Conservation (phyloP, 768 basidiomycete genomes). For the Trametopsis cervina region DNA sequence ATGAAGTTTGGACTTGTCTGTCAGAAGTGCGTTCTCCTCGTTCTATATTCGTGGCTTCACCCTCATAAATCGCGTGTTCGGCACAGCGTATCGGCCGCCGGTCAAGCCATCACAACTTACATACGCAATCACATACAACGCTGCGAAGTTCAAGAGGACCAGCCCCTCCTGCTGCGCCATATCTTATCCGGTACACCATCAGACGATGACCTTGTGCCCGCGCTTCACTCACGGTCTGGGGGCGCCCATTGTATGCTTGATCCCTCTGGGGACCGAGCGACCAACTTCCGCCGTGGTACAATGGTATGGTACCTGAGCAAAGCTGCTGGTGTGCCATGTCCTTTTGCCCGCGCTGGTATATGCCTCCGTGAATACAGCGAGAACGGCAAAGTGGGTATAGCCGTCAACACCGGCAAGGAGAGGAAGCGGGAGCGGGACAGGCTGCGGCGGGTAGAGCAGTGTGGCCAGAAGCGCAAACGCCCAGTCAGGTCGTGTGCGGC, state of each 20-base stretch:
- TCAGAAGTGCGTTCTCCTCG: slow-evolving; percentile 53
- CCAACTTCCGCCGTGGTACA: slow-evolving; percentile 74
- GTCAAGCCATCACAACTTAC: slow-evolving; percentile 80
- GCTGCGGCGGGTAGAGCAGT: slow-evolving; percentile 28
- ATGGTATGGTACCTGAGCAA: slow-evolving; percentile 77
- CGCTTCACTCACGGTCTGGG: slow-evolving; percentile 61
- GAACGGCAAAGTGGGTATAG: slow-evolving; percentile 33
- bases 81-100: slow-evolving; percentile 64
- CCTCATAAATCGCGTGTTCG: slow-evolving; percentile 12
- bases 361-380: slow-evolving; percentile 61
- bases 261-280: slow-evolving; percentile 34
- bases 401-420: slow-evolving; percentile 20
- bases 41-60: neutral
- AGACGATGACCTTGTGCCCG: slow-evolving; percentile 71
- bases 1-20: slow-evolving; percentile 59
- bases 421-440: slow-evolving; percentile 26
- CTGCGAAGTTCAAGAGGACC: slow-evolving; percentile 64
- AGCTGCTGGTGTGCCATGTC: slow-evolving; percentile 69
- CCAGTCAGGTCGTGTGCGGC: slow-evolving; percentile 27
- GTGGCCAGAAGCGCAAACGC: slow-evolving; percentile 41
- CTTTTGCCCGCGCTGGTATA: slow-evolving; percentile 69
- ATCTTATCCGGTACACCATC: slow-evolving; percentile 61
- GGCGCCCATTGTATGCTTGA: slow-evolving; percentile 46
- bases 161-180: slow-evolving; percentile 68
- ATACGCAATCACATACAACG: slow-evolving; percentile 67